phyloP scores from a whole-genome alignment of 2,329 filamentous ascomycete species.

The Aspergillus ustus region DNA sequence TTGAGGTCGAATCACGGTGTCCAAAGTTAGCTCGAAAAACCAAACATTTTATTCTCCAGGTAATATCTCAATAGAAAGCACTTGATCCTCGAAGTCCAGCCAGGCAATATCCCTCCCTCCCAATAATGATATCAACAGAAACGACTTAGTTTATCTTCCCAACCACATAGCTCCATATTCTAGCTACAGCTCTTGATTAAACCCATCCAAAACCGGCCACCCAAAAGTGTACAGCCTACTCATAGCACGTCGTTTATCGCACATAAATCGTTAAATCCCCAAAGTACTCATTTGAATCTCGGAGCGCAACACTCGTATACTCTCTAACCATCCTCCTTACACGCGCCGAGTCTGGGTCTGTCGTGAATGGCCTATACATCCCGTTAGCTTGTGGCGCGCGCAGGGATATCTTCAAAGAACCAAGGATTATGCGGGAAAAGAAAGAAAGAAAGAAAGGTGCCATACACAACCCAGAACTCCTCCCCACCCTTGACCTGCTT shows the following conservation, averaged over 20 bases:
- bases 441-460: neutral
- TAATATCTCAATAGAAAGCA: neutral
- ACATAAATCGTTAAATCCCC: conserved; percentile 28
- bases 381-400: neutral
- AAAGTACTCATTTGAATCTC: conserved; percentile 26
- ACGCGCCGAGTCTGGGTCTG: conserved; percentile 28
- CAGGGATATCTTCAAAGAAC: too few species aligned
- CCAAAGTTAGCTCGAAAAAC: neutral
- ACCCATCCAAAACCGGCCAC: neutral
- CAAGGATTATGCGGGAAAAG: neutral
- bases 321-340: conserved; percentile 27
- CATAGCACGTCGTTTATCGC: conserved; percentile 7
- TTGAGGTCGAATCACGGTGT: neutral
- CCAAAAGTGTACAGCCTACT: neutral
- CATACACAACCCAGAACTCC: conserved; percentile 25
- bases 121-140: neutral
- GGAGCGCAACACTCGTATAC: conserved; percentile 22
- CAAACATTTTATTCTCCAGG: neutral
- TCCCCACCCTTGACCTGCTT: conserved; percentile 21
- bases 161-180: neutral
- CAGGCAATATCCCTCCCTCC: neutral
- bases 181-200: neutral
- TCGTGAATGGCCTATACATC: conserved; percentile 21
- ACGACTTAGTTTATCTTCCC: neutral
- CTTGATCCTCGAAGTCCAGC: neutral